Conservation (phyloP, 352 stramenopile genomes). For the Phytophthora agathidicida region DNA sequence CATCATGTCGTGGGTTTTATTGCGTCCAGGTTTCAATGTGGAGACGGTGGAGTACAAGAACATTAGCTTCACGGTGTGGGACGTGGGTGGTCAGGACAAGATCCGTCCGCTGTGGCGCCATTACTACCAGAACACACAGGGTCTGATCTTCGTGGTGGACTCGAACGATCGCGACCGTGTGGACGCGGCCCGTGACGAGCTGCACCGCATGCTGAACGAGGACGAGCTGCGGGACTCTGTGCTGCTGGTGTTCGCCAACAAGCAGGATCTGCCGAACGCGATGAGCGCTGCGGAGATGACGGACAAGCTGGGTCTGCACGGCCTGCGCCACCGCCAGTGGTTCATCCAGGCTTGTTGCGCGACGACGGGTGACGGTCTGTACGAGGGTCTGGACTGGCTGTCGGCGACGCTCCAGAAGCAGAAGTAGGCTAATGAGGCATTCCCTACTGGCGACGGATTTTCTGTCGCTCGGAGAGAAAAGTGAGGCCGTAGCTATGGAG, state of each 20-base stretch:
- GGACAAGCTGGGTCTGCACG: slow-evolving; percentile 98
- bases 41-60: slow-evolving; percentile 99
- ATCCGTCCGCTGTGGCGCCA: slow-evolving; percentile 98
- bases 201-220: slow-evolving; percentile 99
- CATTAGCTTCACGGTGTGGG: slow-evolving; percentile 99
- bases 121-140: slow-evolving; percentile 99
- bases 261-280: slow-evolving; percentile 98
- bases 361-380: slow-evolving; percentile 98
- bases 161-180: slow-evolving; percentile 99
- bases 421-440: slow-evolving; percentile 54
- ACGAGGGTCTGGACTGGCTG: slow-evolving; percentile 99
- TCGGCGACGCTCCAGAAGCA: slow-evolving; percentile 85
- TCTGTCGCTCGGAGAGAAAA: slow-evolving; percentile 10
- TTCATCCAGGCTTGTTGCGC: slow-evolving; percentile 99
- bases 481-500: slow-evolving; percentile 27
- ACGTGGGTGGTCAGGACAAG: slow-evolving; percentile 99
- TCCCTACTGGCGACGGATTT: slow-evolving; percentile 12
- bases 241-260: slow-evolving; percentile 99
- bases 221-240: slow-evolving; percentile 98
- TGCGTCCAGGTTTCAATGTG: slow-evolving; percentile 95
- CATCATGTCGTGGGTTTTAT: background rate
- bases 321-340: slow-evolving; percentile 97
- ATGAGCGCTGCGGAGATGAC: slow-evolving; percentile 98
- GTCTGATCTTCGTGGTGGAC: slow-evolving; percentile 99
- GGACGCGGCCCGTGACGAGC: slow-evolving; percentile 95